Base-by-base conservation (phyloP, 2,329 filamentous ascomycete species). In the Ascochyta pisi region DNA sequence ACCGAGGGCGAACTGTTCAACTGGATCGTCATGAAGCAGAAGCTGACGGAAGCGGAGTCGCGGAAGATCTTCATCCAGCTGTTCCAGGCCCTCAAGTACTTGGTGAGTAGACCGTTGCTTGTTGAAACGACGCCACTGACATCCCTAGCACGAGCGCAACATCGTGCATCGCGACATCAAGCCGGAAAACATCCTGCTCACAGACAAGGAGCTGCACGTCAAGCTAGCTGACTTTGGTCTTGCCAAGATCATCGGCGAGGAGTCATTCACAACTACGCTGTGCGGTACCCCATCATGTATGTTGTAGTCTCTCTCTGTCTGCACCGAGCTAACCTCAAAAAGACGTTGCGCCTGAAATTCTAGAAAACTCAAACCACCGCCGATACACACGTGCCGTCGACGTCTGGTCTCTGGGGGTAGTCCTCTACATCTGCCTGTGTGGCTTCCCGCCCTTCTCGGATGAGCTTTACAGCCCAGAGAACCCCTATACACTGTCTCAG, bases 101-200 rank as follows among this genome's bases (percentile, higher is more conserved):
- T 99, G 80, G 94, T 97, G 83, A 77, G 87, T 77, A 13, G 19
- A 3, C 5, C 16, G 5, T 6, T 9, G 9, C 1, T 15, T 26
- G 12, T 6, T 35, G 16, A 24, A 8, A 29, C 16, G 34, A 37
- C 12, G 10, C 19, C 41, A 42, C 73, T 80, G 45, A 80, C 39
- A 9, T 31, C 8, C 16, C 31, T 58, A 97, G 94, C 95, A 99
- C 73, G 95, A 98, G 58, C 90, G 95, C 60, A 96, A 95, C 68
- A 96, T 99, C 74, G 93, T 98, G 5, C 95, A 99, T 75, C 89
- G 95, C 54, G 95, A 99, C 68, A 97, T 99, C 78, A 98, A 97
- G 76, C 94, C 93, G 0, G 94, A 98, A 73, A 98, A 98, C 69
- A 98, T 99, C 31, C 79, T 99, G 8, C 80, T 99, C 33, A 87